Percentiles rank a stretch among this genome's conserved stretches.
Evolutionary conservation across 2,329 filamentous ascomycete genomes (phyloP).

Genomic region (Atkinsonella texensis): DNA sequence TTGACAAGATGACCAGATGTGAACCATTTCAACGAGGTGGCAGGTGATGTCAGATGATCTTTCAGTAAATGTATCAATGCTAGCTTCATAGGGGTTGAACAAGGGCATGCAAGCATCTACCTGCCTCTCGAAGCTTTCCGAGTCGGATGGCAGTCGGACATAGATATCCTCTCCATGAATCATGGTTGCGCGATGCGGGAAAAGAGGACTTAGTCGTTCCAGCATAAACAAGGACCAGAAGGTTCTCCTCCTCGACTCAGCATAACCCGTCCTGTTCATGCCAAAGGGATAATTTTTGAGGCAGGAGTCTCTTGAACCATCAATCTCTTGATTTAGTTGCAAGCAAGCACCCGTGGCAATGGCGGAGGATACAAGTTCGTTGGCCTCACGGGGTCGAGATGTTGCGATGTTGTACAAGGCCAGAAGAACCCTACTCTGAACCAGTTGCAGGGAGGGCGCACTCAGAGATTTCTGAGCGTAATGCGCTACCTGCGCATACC

Average conservation of each 20-base stretch:
- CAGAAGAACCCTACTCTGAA: constrained; percentile 55
- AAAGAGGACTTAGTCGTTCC: constrained; percentile 53
- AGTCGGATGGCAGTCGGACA: constrained; percentile 51
- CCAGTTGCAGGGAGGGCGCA: constrained; percentile 40
- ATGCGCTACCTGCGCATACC: constrained; percentile 40
- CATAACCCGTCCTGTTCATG: constrained; percentile 43
- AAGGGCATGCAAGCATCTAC: constrained; percentile 43
- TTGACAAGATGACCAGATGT: constrained; percentile 54
- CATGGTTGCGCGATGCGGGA: constrained; percentile 38
- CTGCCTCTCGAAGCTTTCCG: constrained; percentile 49
- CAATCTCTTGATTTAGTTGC: constrained; percentile 52
- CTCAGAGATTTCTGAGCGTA: constrained; percentile 33
- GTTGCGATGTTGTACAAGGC: constrained; percentile 53
- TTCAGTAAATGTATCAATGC: constrained; percentile 11
- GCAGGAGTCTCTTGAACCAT: constrained; percentile 28
- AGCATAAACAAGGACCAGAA: constrained; percentile 62
- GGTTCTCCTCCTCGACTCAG: constrained; percentile 56
- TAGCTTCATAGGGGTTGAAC: constrained; percentile 39
- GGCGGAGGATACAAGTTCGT: constrained; percentile 52
- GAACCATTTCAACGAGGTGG: constrained; percentile 48
- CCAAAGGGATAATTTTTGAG: constrained; percentile 39
- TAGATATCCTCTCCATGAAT: constrained; percentile 55
- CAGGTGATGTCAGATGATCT: constrained; percentile 39
- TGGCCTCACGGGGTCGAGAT: constrained; percentile 45
- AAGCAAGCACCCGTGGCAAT: constrained; percentile 46